Conservation (phyloP, 2,329 filamentous ascomycete species). For the Epichloe amarillans region DNA sequence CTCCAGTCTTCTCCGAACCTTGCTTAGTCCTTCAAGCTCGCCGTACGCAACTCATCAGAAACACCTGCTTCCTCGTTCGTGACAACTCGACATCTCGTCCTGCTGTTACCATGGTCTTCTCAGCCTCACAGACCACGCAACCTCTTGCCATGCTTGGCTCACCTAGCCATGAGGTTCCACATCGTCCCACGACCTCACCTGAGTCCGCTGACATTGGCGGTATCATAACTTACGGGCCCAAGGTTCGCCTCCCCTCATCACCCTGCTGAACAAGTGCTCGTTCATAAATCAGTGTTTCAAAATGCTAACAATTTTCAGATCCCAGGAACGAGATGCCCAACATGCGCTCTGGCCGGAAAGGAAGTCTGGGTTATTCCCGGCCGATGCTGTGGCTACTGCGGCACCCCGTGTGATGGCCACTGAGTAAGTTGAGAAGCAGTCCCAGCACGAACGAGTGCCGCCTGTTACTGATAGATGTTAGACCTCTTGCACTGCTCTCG, state of each 20-base stretch:
- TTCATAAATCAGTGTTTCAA: not conserved
- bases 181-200: not conserved
- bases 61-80: not conserved
- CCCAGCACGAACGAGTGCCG: not conserved
- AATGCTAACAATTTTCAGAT: slow-evolving; percentile 17
- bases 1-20: not conserved
- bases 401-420: slow-evolving; percentile 25
- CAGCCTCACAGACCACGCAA: not conserved
- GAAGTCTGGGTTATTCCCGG: slow-evolving; percentile 45
- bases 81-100: not conserved
- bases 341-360: slow-evolving; percentile 32
- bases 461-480: not conserved
- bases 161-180: not conserved
- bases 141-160: not conserved
- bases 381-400: slow-evolving; percentile 36
- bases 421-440: not conserved
- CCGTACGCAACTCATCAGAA: not conserved
- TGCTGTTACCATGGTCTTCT: not conserved
- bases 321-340: slow-evolving; percentile 39
- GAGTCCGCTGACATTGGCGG: not conserved
- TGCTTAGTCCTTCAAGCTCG: not conserved
- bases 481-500: not conserved
- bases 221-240: slow-evolving; percentile 6
- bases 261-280: too few species aligned
- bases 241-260: slow-evolving; percentile 1